Evolutionary conservation across 768 basidiomycete genomes (phyloP).

Genomic region (Suillus clintonianus): DNA sequence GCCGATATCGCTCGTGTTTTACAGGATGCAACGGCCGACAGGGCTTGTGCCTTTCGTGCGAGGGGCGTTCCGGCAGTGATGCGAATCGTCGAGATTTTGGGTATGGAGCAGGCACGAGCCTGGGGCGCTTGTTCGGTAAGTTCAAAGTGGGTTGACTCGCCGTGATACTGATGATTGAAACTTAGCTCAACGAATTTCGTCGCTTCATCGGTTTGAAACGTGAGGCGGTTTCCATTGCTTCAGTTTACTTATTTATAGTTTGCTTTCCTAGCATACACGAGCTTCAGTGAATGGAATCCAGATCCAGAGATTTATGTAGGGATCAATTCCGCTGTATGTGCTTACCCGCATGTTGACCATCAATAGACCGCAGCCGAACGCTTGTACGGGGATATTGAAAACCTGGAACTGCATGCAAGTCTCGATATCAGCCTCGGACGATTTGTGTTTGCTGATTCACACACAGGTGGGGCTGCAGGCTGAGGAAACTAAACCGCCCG

Average conservation of each 20-base stretch:
- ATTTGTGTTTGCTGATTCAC: neutral
- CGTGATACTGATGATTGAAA: neutral
- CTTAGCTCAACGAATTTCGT: constrained; percentile 69
- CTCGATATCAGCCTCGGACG: neutral
- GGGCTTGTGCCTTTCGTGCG: constrained; percentile 67
- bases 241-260: neutral
- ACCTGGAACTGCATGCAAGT: constrained; percentile 75
- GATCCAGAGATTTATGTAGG: constrained; percentile 56
- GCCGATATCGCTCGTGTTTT: constrained; percentile 62
- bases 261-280: constrained; percentile 51
- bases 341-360: neutral
- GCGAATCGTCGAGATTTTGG: constrained; percentile 67
- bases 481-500: constrained; percentile 66
- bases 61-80: constrained; percentile 68
- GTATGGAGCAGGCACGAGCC: constrained; percentile 62
- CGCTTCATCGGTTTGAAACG: constrained; percentile 72
- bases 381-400: constrained; percentile 73
- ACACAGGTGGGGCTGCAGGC: constrained; percentile 65
- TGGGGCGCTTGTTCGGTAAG: constrained; percentile 77
- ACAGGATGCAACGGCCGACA: constrained; percentile 58
- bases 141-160: constrained; percentile 2
- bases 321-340: neutral
- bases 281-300: constrained; percentile 75
- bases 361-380: constrained; percentile 58
- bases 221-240: constrained; percentile 29